Conservation (phyloP, 2,329 filamentous ascomycete species). For the Ascomycota sp. region DNA sequence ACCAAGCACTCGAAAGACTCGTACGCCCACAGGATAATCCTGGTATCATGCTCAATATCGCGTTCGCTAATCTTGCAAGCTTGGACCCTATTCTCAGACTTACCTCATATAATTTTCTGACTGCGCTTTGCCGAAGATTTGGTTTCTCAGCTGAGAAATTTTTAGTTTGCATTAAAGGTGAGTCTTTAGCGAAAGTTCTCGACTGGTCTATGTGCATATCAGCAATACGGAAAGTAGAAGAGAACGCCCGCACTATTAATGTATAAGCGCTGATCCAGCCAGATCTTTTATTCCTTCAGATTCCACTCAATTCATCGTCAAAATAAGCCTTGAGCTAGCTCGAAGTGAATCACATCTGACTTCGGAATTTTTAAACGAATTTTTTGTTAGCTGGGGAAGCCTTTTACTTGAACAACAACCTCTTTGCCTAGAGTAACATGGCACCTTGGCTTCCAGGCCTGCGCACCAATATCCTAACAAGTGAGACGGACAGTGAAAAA, state of each 20-base stretch:
- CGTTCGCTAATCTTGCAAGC: slow-evolving; percentile 45
- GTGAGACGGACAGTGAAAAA: slow-evolving; percentile 43
- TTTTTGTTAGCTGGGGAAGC: slow-evolving; percentile 53
- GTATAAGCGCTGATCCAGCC: slow-evolving; percentile 7
- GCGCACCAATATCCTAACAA: slow-evolving; percentile 35
- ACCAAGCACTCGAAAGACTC: slow-evolving; percentile 42
- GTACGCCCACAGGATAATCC: slow-evolving; percentile 52
- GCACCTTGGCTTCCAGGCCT: slow-evolving; percentile 46
- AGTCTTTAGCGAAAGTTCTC: slow-evolving; percentile 3
- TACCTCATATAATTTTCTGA: slow-evolving; percentile 46
- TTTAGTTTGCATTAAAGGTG: slow-evolving; percentile 41
- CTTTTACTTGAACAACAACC: slow-evolving; percentile 47
- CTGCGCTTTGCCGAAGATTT: slow-evolving; percentile 46
- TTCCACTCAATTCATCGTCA: slow-evolving; percentile 41
- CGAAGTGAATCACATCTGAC: slow-evolving; percentile 45
- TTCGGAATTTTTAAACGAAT: slow-evolving; percentile 50
- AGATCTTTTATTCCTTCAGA: slow-evolving; percentile 44
- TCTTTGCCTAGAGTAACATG: slow-evolving; percentile 49
- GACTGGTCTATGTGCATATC: too few relatives aligned
- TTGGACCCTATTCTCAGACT: slow-evolving; percentile 37
- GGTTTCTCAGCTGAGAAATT: slow-evolving; percentile 42
- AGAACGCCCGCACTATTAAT: neutral
- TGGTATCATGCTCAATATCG: slow-evolving; percentile 46
- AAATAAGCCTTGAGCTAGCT: slow-evolving; percentile 43
- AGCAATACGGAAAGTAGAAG: too few relatives aligned